These are phyloP conservation scores for Chaetothyriales sp. DNA, from an alignment of 2,329 filamentous ascomycete genomes.

Conservation along the genomic window DNA sequence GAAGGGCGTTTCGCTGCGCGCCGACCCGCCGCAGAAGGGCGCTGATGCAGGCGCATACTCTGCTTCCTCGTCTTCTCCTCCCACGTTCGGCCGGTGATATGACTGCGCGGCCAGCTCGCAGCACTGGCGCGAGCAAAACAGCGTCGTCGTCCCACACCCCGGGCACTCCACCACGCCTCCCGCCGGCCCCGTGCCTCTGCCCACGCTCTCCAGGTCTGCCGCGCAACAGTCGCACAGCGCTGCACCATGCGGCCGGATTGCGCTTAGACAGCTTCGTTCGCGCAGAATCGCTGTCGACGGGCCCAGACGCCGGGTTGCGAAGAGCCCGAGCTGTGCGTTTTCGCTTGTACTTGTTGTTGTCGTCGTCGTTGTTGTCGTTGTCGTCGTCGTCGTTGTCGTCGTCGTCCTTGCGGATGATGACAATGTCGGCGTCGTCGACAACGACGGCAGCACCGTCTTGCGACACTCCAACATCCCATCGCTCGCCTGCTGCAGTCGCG, in stretches of 20 bases:
- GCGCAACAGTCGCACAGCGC: slow-evolving; percentile 83
- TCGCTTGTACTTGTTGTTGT: slow-evolving; percentile 25
- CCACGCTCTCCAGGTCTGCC: slow-evolving; percentile 49
- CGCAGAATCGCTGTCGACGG: slow-evolving; percentile 63
- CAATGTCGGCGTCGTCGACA: slow-evolving; percentile 47
- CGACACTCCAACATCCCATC: slow-evolving; percentile 73
- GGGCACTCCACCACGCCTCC: slow-evolving; percentile 11
- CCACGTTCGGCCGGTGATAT: slow-evolving; percentile 35
- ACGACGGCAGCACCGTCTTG: slow-evolving; percentile 51
- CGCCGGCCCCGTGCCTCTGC: slow-evolving; percentile 27
- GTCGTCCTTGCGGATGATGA: slow-evolving; percentile 25
- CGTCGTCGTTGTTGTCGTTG: slow-evolving; percentile 7
- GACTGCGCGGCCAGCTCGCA: slow-evolving; percentile 39
- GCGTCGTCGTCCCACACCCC: slow-evolving; percentile 35
- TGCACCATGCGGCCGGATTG: slow-evolving; percentile 77
- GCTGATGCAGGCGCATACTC: slow-evolving; percentile 10
- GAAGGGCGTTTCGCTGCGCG: slow-evolving; percentile 36
- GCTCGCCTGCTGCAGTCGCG: slow-evolving; percentile 45
- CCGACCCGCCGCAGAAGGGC: slow-evolving; percentile 34
- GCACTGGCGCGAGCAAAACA: slow-evolving; percentile 48
- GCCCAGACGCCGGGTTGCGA: slow-evolving; percentile 67
- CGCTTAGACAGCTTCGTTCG: slow-evolving; percentile 77
- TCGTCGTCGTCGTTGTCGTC: slow-evolving; percentile 9
- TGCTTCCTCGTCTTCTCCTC: slow-evolving; percentile 8
- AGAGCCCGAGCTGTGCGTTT: slow-evolving; percentile 69